Evolutionary conservation across 768 basidiomycete species (phyloP).

Genomic region (Mrakia hoshinonis): DNA sequence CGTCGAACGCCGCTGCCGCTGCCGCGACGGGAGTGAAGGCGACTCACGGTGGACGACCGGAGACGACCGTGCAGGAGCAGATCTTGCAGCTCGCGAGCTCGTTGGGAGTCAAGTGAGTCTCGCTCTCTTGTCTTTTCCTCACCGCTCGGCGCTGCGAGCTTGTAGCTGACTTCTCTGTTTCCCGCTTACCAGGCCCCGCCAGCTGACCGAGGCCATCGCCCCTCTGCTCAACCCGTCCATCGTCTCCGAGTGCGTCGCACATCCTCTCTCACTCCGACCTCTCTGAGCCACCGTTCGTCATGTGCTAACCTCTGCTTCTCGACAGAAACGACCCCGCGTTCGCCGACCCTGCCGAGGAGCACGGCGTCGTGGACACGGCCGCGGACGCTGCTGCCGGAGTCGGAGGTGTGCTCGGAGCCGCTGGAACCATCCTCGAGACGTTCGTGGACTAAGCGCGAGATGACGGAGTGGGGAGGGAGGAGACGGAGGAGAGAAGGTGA

Average conservation of each 20-base stretch:
- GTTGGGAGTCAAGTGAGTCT: constrained; percentile 28
- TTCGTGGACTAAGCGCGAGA: constrained; percentile 23
- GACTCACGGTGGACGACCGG: neutral
- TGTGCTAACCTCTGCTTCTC: neutral
- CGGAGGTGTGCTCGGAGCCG: constrained; percentile 20
- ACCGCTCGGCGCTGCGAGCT: neutral
- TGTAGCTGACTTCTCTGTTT: neutral
- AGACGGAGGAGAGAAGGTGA: too few relatives aligned
- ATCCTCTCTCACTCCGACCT: neutral
- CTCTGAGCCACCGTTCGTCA: neutral
- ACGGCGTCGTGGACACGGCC: neutral
- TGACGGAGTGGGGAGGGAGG: too few relatives aligned
- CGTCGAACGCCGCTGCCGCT: neutral
- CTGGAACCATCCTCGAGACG: constrained; percentile 21
- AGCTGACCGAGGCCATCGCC: constrained; percentile 28
- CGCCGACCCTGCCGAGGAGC: neutral
- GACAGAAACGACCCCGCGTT: constrained; percentile 10
- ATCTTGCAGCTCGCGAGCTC: constrained; percentile 23
- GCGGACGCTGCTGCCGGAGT: constrained; percentile 13
- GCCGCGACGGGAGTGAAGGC: neutral
- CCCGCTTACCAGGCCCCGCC: constrained; percentile 21
- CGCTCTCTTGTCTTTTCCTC: neutral
- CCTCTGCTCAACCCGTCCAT: constrained; percentile 17
- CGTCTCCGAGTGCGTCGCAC: neutral
- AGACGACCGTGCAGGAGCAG: constrained; percentile 14